phyloP scores from a whole-genome alignment of 2,329 filamentous ascomycete species.

The Neophaeococcomyces mojaviensis region DNA sequence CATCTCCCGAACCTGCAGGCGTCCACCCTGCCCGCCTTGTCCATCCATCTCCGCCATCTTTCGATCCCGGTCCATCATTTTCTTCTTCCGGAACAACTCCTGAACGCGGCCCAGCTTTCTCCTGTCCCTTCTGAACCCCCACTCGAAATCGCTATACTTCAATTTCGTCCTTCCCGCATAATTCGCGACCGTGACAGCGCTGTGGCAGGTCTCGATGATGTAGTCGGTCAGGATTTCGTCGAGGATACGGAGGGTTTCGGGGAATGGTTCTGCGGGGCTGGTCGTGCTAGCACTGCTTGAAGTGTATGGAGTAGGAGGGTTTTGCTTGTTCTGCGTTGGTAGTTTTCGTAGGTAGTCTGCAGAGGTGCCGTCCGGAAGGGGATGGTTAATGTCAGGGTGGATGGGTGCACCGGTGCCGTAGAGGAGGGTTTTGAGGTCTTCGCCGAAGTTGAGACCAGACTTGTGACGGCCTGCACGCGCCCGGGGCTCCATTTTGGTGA shows the following conservation, averaged over 20 bases:
- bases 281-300: slow-evolving; percentile 58
- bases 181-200: slow-evolving; percentile 75
- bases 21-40: slow-evolving; percentile 11
- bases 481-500: slow-evolving; percentile 58
- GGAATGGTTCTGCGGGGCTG: slow-evolving; percentile 68
- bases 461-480: slow-evolving; percentile 72
- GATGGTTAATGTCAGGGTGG: slow-evolving; percentile 23
- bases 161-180: slow-evolving; percentile 90
- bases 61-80: slow-evolving; percentile 73
- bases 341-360: slow-evolving; percentile 13
- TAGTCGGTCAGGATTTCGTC: slow-evolving; percentile 97
- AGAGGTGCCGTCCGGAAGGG: slow-evolving; percentile 22
- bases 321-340: slow-evolving; percentile 14
- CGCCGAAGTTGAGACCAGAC: slow-evolving; percentile 70
- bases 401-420: slow-evolving; percentile 39
- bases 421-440: slow-evolving; percentile 55
- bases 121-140: slow-evolving; percentile 78
- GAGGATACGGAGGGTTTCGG: slow-evolving; percentile 75
- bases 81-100: slow-evolving; percentile 82
- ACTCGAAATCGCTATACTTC: slow-evolving; percentile 97
- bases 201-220: slow-evolving; percentile 87
- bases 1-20: slow-evolving; percentile 18
- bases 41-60: slow-evolving; percentile 47
- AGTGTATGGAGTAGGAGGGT: slow-evolving; percentile 62
- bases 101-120: slow-evolving; percentile 80